Conservation (phyloP, 2,329 filamentous ascomycete genomes). For the Penicillium sp. region DNA sequence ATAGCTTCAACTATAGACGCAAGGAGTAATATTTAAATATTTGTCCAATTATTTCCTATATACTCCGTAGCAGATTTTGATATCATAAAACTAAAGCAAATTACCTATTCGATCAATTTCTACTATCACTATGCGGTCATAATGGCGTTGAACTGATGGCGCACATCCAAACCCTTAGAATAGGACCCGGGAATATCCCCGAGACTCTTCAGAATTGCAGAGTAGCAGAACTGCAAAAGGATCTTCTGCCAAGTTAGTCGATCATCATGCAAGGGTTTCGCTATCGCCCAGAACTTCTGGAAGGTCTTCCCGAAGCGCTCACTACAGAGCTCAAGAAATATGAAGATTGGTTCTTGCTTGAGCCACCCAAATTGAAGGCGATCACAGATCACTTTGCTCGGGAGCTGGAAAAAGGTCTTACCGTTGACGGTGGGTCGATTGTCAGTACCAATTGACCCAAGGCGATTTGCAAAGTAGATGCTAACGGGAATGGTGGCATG, state of each 20-base stretch:
- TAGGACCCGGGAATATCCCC: not conserved
- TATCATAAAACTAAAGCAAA: not conserved
- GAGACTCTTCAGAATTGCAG: not conserved
- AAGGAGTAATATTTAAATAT: conserved; percentile 3
- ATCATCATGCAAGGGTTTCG: conserved; percentile 16
- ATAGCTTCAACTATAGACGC: conserved; percentile 3
- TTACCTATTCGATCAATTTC: not conserved
- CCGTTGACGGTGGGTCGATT: conserved; percentile 78
- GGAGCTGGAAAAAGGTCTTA: conserved; percentile 77
- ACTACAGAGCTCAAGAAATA: conserved; percentile 70
- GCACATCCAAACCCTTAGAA: too few relatives aligned
- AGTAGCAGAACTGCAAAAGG: not conserved
- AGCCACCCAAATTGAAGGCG: conserved; percentile 71
- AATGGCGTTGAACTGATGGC: conserved; percentile 17
- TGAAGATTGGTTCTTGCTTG: conserved; percentile 75
- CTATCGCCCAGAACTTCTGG: conserved; percentile 20
- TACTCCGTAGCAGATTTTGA: not conserved
- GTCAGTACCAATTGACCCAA: conserved; percentile 53
- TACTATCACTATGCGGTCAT: conserved; percentile 21
- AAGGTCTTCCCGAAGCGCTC: conserved; percentile 66
- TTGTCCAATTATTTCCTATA: conserved; percentile 1
- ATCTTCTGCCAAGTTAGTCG: not conserved
- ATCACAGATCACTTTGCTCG: conserved; percentile 83
- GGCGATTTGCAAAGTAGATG: not conserved
- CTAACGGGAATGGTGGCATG: not conserved